Base-by-base conservation (phyloP, 192 early-diverging fungal species). In the Podila clonocystis region DNA sequence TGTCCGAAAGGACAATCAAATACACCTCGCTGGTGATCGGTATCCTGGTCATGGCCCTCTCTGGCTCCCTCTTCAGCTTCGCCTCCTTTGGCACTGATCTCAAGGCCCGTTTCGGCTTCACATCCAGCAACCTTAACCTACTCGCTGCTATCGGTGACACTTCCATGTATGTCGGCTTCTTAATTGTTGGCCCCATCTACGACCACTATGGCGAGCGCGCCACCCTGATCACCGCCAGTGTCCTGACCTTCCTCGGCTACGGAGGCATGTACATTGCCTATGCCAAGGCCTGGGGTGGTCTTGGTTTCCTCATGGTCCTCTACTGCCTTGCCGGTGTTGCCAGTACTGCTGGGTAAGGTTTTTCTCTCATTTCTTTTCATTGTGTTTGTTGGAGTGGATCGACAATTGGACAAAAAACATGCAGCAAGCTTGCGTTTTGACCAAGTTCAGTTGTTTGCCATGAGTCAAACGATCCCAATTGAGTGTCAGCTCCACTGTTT, bases 251-350 rank as follows among this genome's bases (percentile, higher is more conserved):
- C 57, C 50, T 80, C 24, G 77, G 77, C 5, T 80, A 80, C 29
- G 77, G 77, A 11, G 77, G 77, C 20, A 80, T 80, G 77, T 80
- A 80, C 50, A 80, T 80, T 58, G 77, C 77, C 62, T 80, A 80
- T 61, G 77, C 77, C 70, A 80, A 80, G 34, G 77, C 77, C 4
- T 80, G 77, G 77, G 77, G 77, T 15, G 77, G 77, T 9, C 71
- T 80, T 50, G 77, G 77, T 1, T 80, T 80, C 68, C 65, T 73
- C 52, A 80, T 80, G 77, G 70, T 80, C 8, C 70, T 80, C 15
- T 80, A 80, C 49, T 80, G 77, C 24, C 70, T 80, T 65, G 70
- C 77, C 20, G 77, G 77, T 58, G 60, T 73, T 31, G 77, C 77
- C 19, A 73, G 70, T 29, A 80, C 77, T 34, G 77, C 77, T 69